Evolutionary conservation across 192 early-diverging fungal genomes (phyloP).

Genomic region (Linnemannia schmuckeri): DNA sequence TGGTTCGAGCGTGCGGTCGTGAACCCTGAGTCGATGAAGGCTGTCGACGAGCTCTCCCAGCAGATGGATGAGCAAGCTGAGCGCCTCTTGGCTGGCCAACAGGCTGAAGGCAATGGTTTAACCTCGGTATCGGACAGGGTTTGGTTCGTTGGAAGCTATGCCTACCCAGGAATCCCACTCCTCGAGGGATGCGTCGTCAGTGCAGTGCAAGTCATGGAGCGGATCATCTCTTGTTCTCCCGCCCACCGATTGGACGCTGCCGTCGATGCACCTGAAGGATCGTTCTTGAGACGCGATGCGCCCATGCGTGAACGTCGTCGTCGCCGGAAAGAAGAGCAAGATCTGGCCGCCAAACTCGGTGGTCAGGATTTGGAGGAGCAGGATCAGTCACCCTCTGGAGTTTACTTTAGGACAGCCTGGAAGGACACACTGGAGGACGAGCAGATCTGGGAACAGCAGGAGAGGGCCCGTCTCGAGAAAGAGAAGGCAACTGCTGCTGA

Average conservation of each 20-base stretch:
- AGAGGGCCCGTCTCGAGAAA: conserved; percentile 14
- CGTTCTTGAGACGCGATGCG: conserved; percentile 45
- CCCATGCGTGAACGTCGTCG: conserved; percentile 48
- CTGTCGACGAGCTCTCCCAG: conserved; percentile 61
- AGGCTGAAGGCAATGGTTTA: background rate
- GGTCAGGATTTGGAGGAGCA: background rate
- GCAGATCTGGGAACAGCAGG: conserved; percentile 45
- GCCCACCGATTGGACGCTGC: conserved; percentile 13
- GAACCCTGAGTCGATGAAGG: conserved; percentile 64
- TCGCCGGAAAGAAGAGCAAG: conserved; percentile 13
- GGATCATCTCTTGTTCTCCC: conserved; percentile 43
- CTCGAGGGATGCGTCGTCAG: conserved; percentile 73
- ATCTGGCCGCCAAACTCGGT: background rate
- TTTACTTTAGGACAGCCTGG: conserved; percentile 44
- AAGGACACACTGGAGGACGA: conserved; percentile 53
- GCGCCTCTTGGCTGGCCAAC: conserved; percentile 15
- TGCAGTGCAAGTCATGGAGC: conserved; percentile 65
- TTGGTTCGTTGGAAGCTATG: conserved; percentile 73
- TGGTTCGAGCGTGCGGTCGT: conserved; percentile 71
- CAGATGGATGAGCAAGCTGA: conserved; percentile 39
- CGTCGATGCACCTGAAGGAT: conserved; percentile 16
- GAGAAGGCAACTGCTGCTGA: background rate
- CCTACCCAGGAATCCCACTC: conserved; percentile 71
- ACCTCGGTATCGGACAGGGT: conserved; percentile 52
- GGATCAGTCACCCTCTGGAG: conserved; percentile 13